phyloP scores from a whole-genome alignment of 2,329 filamentous ascomycete species.

The Botrytis byssoidea region DNA sequence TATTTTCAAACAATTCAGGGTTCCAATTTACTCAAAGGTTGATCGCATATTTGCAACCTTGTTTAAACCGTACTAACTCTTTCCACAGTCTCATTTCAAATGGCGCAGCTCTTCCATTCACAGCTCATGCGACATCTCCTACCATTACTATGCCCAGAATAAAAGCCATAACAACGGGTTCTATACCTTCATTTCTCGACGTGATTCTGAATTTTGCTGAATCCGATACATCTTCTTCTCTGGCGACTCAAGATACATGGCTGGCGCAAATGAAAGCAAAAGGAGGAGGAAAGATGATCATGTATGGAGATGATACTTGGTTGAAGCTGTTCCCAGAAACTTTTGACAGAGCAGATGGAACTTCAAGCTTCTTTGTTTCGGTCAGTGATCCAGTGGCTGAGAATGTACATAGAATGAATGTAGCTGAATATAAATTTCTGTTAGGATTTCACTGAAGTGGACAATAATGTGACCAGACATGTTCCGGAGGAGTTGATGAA shows the following conservation, averaged over 20 bases:
- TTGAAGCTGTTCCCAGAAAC: constrained; percentile 89
- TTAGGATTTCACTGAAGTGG: constrained; percentile 95
- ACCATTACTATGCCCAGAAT: constrained; percentile 98
- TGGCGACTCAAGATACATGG: constrained; percentile 92
- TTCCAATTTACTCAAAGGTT: constrained; percentile 89
- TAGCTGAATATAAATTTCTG: constrained; percentile 33
- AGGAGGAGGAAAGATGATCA: constrained; percentile 71
- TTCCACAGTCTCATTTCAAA: constrained; percentile 46
- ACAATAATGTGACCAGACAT: constrained; percentile 94
- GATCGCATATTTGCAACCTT: constrained; percentile 4
- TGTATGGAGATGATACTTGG: constrained; percentile 99
- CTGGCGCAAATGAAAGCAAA: constrained; percentile 84
- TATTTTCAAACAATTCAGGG: constrained; percentile 76
- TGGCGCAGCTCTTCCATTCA: constrained; percentile 86
- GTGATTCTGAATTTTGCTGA: constrained; percentile 96
- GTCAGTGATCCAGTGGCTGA: constrained; percentile 52
- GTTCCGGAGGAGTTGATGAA: constrained; percentile 71
- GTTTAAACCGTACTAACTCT: constrained; percentile 17
- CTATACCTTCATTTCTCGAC: constrained; percentile 96
- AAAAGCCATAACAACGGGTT: constrained; percentile 96
- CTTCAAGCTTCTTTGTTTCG: constrained; percentile 96
- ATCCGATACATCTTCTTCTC: constrained; percentile 83
- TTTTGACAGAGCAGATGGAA: constrained; percentile 86
- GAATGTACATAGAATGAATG: constrained; percentile 30
- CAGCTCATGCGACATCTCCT: constrained; percentile 90